These are phyloP conservation scores for Fusarium setosum DNA, from an alignment of 2,329 filamentous ascomycete genomes.

Conservation along the genomic window DNA sequence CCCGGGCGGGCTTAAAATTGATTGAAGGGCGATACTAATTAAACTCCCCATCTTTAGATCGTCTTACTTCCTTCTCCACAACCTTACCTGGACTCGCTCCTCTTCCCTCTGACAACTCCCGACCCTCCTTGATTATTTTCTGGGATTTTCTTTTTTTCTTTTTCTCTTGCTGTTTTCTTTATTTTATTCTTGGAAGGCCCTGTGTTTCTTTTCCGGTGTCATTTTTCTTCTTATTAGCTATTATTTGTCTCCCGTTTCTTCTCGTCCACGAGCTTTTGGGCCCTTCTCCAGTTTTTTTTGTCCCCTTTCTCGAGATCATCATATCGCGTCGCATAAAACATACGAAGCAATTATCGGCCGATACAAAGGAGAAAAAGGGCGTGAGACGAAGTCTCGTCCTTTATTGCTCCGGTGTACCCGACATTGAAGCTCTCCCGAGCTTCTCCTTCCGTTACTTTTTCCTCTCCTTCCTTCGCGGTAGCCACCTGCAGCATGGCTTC, in stretches of 20 bases:
- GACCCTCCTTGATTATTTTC: constrained; percentile 9
- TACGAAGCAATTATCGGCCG: constrained; percentile 10
- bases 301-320: background rate
- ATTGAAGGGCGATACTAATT: constrained; percentile 21
- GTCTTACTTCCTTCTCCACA: background rate
- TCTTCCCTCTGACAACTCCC: background rate
- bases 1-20: too few relatives aligned
- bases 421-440: background rate
- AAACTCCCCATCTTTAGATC: constrained; percentile 27
- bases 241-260: background rate
- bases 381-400: background rate
- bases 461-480: background rate
- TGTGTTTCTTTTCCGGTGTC: background rate
- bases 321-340: background rate
- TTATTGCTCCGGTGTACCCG: constrained; percentile 7
- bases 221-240: constrained; percentile 4
- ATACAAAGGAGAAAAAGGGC: background rate
- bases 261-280: background rate
- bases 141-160: background rate
- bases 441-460: background rate
- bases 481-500: constrained; percentile 31
- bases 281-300: background rate
- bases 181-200: background rate
- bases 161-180: constrained; percentile 10
- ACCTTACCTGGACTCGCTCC: constrained; percentile 14